Evolutionary conservation across 768 basidiomycete genomes (phyloP).

Genomic region (Psilocybe cyanescens): DNA sequence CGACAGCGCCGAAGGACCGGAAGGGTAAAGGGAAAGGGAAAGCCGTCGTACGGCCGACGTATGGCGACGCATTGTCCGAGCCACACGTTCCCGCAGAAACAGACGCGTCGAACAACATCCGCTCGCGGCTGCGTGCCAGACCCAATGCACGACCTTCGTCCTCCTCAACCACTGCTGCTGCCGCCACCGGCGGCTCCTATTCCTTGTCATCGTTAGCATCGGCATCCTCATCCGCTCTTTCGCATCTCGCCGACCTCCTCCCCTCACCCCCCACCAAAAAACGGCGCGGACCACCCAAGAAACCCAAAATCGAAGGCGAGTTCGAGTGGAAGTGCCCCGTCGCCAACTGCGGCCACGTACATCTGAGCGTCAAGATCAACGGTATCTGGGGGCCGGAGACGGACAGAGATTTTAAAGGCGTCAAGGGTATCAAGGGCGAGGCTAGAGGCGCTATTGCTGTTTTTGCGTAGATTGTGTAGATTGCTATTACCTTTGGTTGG

Average conservation of each 20-base stretch:
- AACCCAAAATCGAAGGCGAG: constrained; percentile 46
- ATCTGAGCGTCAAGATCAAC: constrained; percentile 59
- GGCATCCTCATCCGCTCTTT: constrained; percentile 3
- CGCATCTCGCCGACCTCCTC: neutral
- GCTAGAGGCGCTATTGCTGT: constrained; percentile 46
- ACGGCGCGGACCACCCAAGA: constrained; percentile 31
- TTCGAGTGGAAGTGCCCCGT: constrained; percentile 73
- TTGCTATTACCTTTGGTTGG: neutral
- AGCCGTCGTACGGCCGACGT: constrained; percentile 16
- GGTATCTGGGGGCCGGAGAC: constrained; percentile 67
- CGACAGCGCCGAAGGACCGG: constrained; percentile 19
- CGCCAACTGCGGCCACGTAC: constrained; percentile 51
- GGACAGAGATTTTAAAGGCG: constrained; percentile 25
- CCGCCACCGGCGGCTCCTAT: neutral
- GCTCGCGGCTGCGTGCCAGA: constrained; percentile 62
- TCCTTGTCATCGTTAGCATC: constrained; percentile 8
- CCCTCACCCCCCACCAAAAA: constrained; percentile 24
- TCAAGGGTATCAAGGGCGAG: constrained; percentile 24
- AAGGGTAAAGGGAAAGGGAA: constrained; percentile 52
- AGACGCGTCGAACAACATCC: constrained; percentile 41
- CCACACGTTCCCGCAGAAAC: constrained; percentile 15
- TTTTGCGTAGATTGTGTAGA: constrained; percentile 35
- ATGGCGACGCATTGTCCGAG: constrained; percentile 16
- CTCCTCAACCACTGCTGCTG: constrained; percentile 7
- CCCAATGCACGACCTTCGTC: constrained; percentile 4